Evolutionary conservation across 1,284 basidiomycete species (phyloP).

Genomic region (Erythrobasidium hasegawianum): DNA sequence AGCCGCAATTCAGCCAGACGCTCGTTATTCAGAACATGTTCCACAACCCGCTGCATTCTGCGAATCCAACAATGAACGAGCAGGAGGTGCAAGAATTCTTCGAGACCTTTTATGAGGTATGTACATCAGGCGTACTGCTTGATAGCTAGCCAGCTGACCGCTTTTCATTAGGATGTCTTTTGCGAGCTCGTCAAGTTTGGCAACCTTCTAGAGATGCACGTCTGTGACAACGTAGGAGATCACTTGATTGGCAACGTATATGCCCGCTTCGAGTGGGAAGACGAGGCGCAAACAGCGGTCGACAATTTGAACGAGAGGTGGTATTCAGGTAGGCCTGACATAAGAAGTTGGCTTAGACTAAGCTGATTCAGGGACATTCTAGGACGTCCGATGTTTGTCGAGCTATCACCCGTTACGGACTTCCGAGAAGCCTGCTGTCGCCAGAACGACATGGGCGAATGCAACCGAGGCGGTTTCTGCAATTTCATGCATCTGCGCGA

Average conservation of each 20-base stretch:
- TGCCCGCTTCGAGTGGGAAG: conserved; percentile 96
- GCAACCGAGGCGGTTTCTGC: conserved; percentile 92
- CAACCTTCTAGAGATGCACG: conserved; percentile 89
- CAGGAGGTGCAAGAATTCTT: conserved; percentile 91
- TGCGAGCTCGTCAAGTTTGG: conserved; percentile 88
- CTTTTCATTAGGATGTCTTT: conserved; percentile 46
- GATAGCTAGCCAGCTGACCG: not conserved
- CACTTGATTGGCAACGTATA: conserved; percentile 99
- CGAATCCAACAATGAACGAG: conserved; percentile 57
- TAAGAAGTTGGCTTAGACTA: not conserved
- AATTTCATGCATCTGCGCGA: conserved; percentile 90
- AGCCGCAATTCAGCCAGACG: conserved; percentile 94
- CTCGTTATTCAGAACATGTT: conserved; percentile 98
- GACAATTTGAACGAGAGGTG: conserved; percentile 91
- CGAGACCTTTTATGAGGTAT: conserved; percentile 95
- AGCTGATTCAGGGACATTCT: conserved; percentile 21
- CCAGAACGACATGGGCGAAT: conserved; percentile 96
- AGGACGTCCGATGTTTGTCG: conserved; percentile 96
- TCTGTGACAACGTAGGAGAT: conserved; percentile 99
- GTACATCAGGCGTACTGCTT: conserved; percentile 54
- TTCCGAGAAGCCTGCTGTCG: conserved; percentile 98
- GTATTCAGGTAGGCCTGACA: conserved; percentile 75
- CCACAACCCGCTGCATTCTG: conserved; percentile 85
- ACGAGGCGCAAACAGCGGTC: conserved; percentile 89
- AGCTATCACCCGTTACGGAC: conserved; percentile 96